Evolutionary conservation across 208 protist genomes (phyloP).

Genomic region (Leishmania lainsoni): DNA sequence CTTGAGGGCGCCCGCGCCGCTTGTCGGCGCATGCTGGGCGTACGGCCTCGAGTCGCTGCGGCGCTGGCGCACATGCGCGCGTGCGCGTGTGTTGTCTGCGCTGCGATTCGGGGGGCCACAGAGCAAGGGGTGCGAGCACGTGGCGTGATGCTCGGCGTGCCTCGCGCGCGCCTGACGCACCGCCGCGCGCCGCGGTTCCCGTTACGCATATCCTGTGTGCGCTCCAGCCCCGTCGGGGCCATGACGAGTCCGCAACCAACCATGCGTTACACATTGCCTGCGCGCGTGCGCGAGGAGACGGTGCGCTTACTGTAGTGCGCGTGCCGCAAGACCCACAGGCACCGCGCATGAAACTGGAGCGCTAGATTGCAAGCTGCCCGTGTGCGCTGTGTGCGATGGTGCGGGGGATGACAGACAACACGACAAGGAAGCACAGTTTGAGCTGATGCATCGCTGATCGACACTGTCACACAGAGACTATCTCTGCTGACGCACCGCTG

Average conservation of each 20-base stretch:
- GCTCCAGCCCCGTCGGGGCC: constrained; percentile 32
- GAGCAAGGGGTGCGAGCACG: constrained; percentile 23
- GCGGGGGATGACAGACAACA: constrained; percentile 19
- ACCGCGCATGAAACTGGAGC: constrained; percentile 29
- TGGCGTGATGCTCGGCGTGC: constrained; percentile 23
- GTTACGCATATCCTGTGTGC: constrained; percentile 35
- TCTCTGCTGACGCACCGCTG: constrained; percentile 16
- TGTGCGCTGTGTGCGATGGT: constrained; percentile 1
- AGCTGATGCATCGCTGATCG: constrained; percentile 24
- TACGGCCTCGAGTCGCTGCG: constrained; percentile 22
- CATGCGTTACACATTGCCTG: constrained; percentile 18
- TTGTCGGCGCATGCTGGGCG: constrained; percentile 23
- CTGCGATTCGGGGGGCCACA: constrained; percentile 20
- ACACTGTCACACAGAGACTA: constrained; percentile 19
- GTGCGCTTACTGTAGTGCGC: constrained; percentile 24
- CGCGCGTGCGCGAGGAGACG: neutral
- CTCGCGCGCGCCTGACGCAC: constrained; percentile 20
- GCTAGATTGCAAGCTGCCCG: constrained; percentile 4
- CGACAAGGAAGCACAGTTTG: constrained; percentile 23
- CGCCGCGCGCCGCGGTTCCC: constrained; percentile 22
- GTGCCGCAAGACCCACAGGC: constrained; percentile 24
- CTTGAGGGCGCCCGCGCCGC: constrained; percentile 22
- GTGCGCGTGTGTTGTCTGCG: constrained; percentile 10
- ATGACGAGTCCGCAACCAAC: constrained; percentile 35
- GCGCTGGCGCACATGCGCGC: constrained; percentile 8